Percentiles rank a stretch among this genome's conserved stretches.
Conservation (phyloP, 2,329 filamentous ascomycete genomes). For the Remersonia thermophila region DNA sequence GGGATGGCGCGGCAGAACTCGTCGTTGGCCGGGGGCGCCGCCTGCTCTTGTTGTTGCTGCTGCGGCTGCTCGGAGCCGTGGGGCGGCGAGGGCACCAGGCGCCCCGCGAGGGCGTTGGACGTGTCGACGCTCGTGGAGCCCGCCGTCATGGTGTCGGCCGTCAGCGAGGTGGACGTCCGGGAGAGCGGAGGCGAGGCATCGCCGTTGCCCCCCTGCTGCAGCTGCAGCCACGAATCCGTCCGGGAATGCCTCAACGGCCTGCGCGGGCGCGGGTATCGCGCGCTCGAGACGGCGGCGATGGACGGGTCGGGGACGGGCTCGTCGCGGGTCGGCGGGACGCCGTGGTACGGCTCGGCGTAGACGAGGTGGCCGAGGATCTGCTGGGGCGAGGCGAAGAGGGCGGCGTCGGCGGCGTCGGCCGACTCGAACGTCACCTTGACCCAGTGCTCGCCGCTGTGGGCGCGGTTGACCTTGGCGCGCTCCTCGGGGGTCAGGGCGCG, state of each 20-base stretch:
- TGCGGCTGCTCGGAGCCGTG: background rate
- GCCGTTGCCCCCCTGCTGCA: constrained; percentile 14
- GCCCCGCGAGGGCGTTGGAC: constrained; percentile 32
- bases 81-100: background rate
- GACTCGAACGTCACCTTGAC: constrained; percentile 78
- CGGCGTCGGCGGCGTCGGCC: constrained; percentile 55
- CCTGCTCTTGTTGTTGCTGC: constrained; percentile 6
- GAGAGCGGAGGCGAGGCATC: constrained; percentile 32
- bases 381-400: constrained; percentile 58
- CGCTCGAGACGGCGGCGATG: constrained; percentile 25
- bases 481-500: constrained; percentile 57
- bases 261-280: background rate
- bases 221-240: constrained; percentile 11
- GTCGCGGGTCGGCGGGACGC: constrained; percentile 51
- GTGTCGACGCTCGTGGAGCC: constrained; percentile 28
- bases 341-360: constrained; percentile 57
- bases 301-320: constrained; percentile 44
- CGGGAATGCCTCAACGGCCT: constrained; percentile 1
- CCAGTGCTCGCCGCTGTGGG: constrained; percentile 81
- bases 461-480: constrained; percentile 65
- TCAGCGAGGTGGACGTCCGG: constrained; percentile 37
- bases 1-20: constrained; percentile 52
- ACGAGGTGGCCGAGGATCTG: constrained; percentile 58
- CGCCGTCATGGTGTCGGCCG: constrained; percentile 44
- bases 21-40: constrained; percentile 22